Evolutionary conservation across 1,284 basidiomycete species (phyloP), one percentile per base, ranked within the genome.

Genomic region (Neonothopanus nambi): DNA sequence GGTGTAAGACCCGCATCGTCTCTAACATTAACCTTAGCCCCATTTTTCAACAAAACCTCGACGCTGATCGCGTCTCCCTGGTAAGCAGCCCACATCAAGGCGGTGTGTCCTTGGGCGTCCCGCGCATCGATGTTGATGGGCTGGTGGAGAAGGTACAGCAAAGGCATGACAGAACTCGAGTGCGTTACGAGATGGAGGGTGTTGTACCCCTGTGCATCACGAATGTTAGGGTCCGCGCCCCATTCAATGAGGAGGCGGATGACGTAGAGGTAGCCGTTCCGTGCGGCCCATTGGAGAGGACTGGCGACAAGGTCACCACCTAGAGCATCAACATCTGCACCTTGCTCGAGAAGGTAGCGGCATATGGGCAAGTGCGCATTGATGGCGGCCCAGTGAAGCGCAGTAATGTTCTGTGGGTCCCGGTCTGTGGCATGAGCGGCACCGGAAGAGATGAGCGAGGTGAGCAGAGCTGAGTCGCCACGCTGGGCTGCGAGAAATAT

Each of bases 1-100:
- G 97, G 93, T 0, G 93, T 85, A 50, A 99, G 78, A 0, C 95
- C 95, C 0, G 82, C 72, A 58, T 91, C 87, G 67, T 99, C 97
- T 37, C 80, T 79, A 4, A 87, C 72, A 57, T 84, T 83, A 1
- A 89, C 78, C 52, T 84, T 89, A 2, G 95, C 93, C 7, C 94
- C 94, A 61, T 96, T 92, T 53, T 88, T 84, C 49, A 99, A 79
- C 17, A 99, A 73, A 30, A 99, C 72, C 58, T 98, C 93, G 2
- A 99, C 93, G 0, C 91, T 95, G 20, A 99, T 82, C 1, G 93
- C 95, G 65, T 99, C 97, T 41, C 96, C 96, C 68, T 99, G 97
- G 72, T 98, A 99, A 3, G 95, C 93, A 2, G 97, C 97, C 97
- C 97, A 99, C 93, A 98, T 98, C 50, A 99, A 80, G 0, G 93